phyloP scores from a whole-genome alignment of 2,329 filamentous ascomycete genomes.

The Aspergillus thermomutatus region DNA sequence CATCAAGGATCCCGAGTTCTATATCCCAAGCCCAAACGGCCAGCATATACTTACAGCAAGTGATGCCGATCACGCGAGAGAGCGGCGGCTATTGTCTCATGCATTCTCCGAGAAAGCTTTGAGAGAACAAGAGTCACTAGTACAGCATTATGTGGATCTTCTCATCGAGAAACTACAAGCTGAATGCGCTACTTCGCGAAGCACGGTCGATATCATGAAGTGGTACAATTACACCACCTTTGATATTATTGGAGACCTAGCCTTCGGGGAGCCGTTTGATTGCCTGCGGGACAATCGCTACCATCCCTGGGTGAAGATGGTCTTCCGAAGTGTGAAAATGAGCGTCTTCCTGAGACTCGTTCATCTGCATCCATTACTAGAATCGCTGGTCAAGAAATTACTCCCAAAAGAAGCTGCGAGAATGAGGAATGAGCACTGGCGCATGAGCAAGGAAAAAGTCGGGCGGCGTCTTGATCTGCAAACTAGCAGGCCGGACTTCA shows the following conservation, averaged over 20 bases:
- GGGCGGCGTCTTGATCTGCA: slow-evolving; percentile 21
- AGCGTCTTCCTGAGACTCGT: slow-evolving; percentile 4
- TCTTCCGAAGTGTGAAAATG: slow-evolving; percentile 23
- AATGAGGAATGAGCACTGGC: slow-evolving; percentile 12
- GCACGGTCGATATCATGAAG: slow-evolving; percentile 25
- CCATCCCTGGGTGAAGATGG: slow-evolving; percentile 38
- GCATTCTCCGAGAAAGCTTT: slow-evolving; percentile 32
- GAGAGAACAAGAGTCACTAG: slow-evolving; percentile 20
- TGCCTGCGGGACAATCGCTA: slow-evolving; percentile 34
- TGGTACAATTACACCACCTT: slow-evolving; percentile 40
- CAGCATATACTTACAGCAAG: slow-evolving; percentile 16
- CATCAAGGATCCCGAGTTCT: slow-evolving; percentile 29
- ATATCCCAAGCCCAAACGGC: slow-evolving; percentile 12
- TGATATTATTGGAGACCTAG: slow-evolving; percentile 41
- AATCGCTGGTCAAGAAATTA: slow-evolving; percentile 9
- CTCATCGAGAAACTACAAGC: slow-evolving; percentile 20
- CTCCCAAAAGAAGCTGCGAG: slow-evolving; percentile 6
- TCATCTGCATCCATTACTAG: slow-evolving; percentile 13
- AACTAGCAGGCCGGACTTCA: slow-evolving; percentile 36
- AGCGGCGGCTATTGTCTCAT: slow-evolving; percentile 25
- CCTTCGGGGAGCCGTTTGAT: slow-evolving; percentile 40
- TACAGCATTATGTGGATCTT: slow-evolving; percentile 20
- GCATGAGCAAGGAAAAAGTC: slow-evolving; percentile 20
- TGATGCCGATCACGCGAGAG: slow-evolving; percentile 22
- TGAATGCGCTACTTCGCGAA: slow-evolving; percentile 1